Evolutionary conservation across 495 filamentous ascomycete genomes (phyloP), one percentile per base, ranked within the genome.

Genomic region (Aspergillus hancockii): DNA sequence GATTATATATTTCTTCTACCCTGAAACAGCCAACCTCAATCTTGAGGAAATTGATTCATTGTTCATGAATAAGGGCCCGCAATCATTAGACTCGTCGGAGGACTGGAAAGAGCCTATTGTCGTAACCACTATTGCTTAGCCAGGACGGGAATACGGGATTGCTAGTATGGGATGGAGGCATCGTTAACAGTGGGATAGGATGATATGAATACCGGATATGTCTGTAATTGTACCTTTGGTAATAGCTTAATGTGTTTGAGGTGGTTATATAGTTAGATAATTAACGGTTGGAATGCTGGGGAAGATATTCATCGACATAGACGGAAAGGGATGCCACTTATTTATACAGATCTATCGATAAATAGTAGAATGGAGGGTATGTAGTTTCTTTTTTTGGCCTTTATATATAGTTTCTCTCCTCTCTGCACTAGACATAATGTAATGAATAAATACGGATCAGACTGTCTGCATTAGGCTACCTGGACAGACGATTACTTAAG

Each of bases 21-120:
- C 76, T 23, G 75, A 78, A 58, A 78, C 77, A 3, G 68, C 72
- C 4, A 73, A 71, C 59, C 73, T 67, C 77, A 84, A 67, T 64
- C 68, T 75, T 23, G 71, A 75, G 46, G 67, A 71, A 28, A 71
- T 75, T 40, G 74, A 76, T 54, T 69, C 63, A 28, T 52, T 76
- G 28, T 74, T 73, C 61, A 69, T 65, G 13, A 57, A 62, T 8
- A 62, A 64, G 18, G 30, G 40, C 22, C 23, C 25, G 21, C 31
- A 36, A 8, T 54, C 51, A 18, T 40, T n/a, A 6, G 18, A 23
- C 28, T 36, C 19, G 32, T 34, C 30, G 13, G 51, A 54, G 8
- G 51, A 54, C 6, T 54, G 51, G 51, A 54, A 54, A 22, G 28
- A 54, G 32, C 51, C 51, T 12, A 40, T 54, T 25, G 31, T 54